phyloP scores from a whole-genome alignment of 306 rosid genomes.

The Cucurbita pepo region DNA sequence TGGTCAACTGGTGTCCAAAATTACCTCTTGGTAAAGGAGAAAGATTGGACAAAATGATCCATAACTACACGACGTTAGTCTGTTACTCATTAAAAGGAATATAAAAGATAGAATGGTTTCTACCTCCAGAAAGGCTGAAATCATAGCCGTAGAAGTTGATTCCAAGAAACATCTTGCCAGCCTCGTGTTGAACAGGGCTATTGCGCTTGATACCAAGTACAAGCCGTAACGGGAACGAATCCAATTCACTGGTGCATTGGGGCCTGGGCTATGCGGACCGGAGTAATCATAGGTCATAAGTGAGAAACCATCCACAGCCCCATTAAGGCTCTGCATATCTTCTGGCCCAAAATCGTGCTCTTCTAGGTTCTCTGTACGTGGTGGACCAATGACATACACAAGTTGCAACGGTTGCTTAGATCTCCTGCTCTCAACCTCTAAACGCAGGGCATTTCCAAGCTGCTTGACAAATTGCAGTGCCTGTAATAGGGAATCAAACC shows the following conservation, averaged over 20 bases:
- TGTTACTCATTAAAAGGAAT: neutral
- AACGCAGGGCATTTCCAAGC: constrained; percentile 77
- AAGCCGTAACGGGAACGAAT: constrained; percentile 40
- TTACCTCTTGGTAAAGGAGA: neutral
- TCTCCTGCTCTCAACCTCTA: constrained; percentile 28
- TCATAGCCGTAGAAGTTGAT: constrained; percentile 92
- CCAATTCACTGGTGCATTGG: constrained; percentile 97
- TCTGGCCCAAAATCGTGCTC: constrained; percentile 68
- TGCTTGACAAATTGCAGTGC: constrained; percentile 73
- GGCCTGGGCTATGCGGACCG: constrained; percentile 74
- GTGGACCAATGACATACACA: constrained; percentile 85
- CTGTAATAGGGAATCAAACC: constrained; percentile 31
- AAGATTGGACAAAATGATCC: neutral
- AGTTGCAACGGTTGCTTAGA: constrained; percentile 38
- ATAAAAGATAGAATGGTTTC: neutral
- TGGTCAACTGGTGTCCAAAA: neutral
- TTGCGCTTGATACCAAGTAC: constrained; percentile 38
- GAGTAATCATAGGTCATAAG: constrained; percentile 93
- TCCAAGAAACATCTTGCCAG: constrained; percentile 70
- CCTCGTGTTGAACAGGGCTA: constrained; percentile 16
- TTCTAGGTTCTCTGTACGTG: constrained; percentile 63
- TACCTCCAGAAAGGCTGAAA: constrained; percentile 59
- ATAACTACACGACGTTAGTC: neutral
- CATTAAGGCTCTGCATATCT: constrained; percentile 54
- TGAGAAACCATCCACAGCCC: constrained; percentile 78